Conservation (phyloP, 2,329 filamentous ascomycete species). For the Stachybotrys echinatus region DNA sequence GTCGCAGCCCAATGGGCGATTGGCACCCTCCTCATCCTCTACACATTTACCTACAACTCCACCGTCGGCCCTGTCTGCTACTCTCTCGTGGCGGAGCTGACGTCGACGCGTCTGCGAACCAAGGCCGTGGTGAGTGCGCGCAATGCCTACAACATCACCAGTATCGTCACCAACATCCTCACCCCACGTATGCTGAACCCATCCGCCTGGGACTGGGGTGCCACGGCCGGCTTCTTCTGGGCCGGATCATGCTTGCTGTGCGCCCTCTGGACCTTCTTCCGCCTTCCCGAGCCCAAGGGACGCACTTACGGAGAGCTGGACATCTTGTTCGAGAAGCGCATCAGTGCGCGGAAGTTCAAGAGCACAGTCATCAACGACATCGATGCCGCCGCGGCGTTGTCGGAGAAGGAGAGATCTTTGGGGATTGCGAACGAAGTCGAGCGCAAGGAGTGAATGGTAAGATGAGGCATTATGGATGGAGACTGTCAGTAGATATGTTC, state of each 20-base stretch:
- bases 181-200: slow-evolving; percentile 43
- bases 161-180: slow-evolving; percentile 40
- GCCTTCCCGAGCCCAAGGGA: slow-evolving; percentile 48
- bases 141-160: slow-evolving; percentile 41
- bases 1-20: slow-evolving; percentile 42
- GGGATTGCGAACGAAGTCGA: not conserved
- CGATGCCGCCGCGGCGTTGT: not conserved
- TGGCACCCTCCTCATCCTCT: slow-evolving; percentile 38
- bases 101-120: slow-evolving; percentile 38
- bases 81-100: slow-evolving; percentile 62
- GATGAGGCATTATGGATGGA: not conserved
- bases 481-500: not conserved
- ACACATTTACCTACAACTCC: slow-evolving; percentile 36
- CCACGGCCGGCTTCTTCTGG: slow-evolving; percentile 42
- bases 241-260: slow-evolving; percentile 37
- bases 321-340: slow-evolving; percentile 39
- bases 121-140: slow-evolving; percentile 41
- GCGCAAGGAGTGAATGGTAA: not conserved
- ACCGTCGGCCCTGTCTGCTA: slow-evolving; percentile 62
- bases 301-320: slow-evolving; percentile 52
- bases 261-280: slow-evolving; percentile 45
- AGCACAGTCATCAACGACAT: not conserved
- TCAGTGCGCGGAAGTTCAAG: not conserved
- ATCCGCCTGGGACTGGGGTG: slow-evolving; percentile 40
- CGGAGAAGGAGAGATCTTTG: not conserved